Percentiles rank a stretch among this genome's conserved stretches.
These are phyloP conservation scores for Aspergillus ruber DNA, from an alignment of 2,329 filamentous ascomycete species.

Conservation along the genomic window DNA sequence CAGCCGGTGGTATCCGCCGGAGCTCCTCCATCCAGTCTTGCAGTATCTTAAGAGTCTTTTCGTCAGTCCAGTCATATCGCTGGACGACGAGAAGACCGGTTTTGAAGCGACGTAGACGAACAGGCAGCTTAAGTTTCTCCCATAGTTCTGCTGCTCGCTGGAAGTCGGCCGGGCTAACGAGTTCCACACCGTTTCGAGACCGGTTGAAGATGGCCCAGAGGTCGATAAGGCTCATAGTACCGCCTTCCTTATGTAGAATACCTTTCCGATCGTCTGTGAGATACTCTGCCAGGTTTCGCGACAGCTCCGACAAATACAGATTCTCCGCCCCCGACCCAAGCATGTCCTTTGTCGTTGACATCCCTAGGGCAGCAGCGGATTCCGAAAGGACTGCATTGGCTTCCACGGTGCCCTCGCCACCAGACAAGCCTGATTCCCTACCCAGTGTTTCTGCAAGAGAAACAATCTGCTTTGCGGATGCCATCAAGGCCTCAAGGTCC, in stretches of 20 bases:
- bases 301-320: slow-evolving; percentile 81
- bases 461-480: slow-evolving; percentile 92
- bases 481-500: slow-evolving; percentile 93
- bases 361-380: slow-evolving; percentile 73
- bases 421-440: slow-evolving; percentile 54
- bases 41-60: slow-evolving; percentile 74
- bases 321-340: slow-evolving; percentile 73
- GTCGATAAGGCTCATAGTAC: slow-evolving; percentile 84
- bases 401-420: slow-evolving; percentile 58
- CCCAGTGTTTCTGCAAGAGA: slow-evolving; percentile 86
- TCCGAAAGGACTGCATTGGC: slow-evolving; percentile 70
- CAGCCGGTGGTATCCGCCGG: slow-evolving; percentile 58
- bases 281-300: slow-evolving; percentile 80
- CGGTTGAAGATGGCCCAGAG: slow-evolving; percentile 94
- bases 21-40: slow-evolving; percentile 71
- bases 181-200: slow-evolving; percentile 83
- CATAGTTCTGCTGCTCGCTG: slow-evolving; percentile 82
- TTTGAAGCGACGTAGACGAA: slow-evolving; percentile 81
- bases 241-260: slow-evolving; percentile 70
- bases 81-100: slow-evolving; percentile 94
- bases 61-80: slow-evolving; percentile 78
- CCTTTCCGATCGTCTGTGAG: slow-evolving; percentile 77
- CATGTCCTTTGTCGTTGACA: slow-evolving; percentile 94
- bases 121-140: slow-evolving; percentile 78
- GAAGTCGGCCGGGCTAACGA: slow-evolving; percentile 87